Base-by-base conservation (phyloP, 306 rosid species). In the Pyrus communis region DNA sequence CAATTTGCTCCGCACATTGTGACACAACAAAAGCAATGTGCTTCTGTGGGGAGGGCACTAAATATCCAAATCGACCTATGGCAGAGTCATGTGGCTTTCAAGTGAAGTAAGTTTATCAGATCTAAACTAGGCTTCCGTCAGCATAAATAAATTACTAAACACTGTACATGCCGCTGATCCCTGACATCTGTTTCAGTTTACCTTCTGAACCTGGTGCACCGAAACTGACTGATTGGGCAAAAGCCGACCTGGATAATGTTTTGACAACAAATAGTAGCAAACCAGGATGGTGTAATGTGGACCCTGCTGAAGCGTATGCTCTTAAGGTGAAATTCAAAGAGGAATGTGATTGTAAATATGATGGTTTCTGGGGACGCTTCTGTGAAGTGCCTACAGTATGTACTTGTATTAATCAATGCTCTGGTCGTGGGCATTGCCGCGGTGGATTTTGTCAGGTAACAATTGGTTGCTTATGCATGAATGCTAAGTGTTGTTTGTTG, bases 11-110 rank as follows among this genome's bases (percentile, higher is more conserved):
- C 4, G 88, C 93, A 61, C 77, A 88, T 71, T 95, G 99, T 81
- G 99, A 95, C 91, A 90, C 86, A 79, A 90, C 91, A 71, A 88
- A 82, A 80, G 99, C 99, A 64, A 90, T 95, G 97, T 95, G 99
- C 88, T 95, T 95, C 87, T 95, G 99, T 68, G 99, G 99, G 45
- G 97, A 92, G 85, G 93, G 97, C 79, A 89, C 99, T 31, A 92
- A 89, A 82, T 95, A 95, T 78, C 99, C 99, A 72, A 78, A 88
- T 83, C 96, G 99, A 69, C 97, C 99, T 51, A 81, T 91, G 65
- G 97, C 97, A 46, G 99, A 95, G 90, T 71, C 89, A 72, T 95
- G 99, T 82, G 99, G 99, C 74, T 95, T 95, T 85, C 88, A 87
- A 79, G 45, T 87, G 61, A 82, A 69, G 99, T 95, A 90, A 79